Evolutionary conservation across 73 alveolate genomes (phyloP).

Genomic region (Breviolum minutum): DNA sequence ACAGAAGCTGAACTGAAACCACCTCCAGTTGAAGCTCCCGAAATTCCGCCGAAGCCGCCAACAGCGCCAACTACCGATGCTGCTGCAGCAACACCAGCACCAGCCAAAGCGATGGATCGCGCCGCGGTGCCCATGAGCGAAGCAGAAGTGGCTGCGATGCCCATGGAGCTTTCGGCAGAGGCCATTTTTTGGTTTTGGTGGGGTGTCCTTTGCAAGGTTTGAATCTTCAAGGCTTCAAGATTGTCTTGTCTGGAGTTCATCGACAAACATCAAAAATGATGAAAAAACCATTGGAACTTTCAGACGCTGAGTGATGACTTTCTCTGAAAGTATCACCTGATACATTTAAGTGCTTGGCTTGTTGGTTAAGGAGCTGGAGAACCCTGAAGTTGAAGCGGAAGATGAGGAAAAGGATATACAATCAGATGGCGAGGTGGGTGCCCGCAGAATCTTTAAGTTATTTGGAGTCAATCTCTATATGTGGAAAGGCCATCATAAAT

Average conservation of each 20-base stretch:
- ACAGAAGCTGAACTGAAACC: not conserved
- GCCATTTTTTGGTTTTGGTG: not conserved
- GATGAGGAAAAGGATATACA: not conserved
- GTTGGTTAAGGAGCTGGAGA: not conserved
- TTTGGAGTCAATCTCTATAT: no score
- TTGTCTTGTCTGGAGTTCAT: not conserved
- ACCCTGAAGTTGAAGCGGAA: not conserved
- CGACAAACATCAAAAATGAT: not conserved
- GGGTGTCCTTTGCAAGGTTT: not conserved
- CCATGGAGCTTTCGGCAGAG: not conserved
- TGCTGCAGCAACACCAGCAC: not conserved
- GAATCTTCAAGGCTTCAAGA: not conserved
- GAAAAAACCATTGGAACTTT: no score
- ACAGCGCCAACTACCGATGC: not conserved
- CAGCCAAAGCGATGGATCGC: not conserved
- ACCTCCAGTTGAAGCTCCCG: no score
- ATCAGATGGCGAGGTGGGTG: not conserved
- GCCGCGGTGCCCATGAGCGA: conserved; percentile 44
- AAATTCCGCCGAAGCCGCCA: not conserved
- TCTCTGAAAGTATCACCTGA: no score
- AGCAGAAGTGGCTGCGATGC: not conserved
- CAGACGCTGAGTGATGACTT: no score
- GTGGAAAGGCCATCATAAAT: no score
- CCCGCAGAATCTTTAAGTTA: not conserved
- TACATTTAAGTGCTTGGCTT: no score